Evolutionary conservation across 257 asterid genomes (phyloP).

Genomic region (Solanum bulbocastanum): DNA sequence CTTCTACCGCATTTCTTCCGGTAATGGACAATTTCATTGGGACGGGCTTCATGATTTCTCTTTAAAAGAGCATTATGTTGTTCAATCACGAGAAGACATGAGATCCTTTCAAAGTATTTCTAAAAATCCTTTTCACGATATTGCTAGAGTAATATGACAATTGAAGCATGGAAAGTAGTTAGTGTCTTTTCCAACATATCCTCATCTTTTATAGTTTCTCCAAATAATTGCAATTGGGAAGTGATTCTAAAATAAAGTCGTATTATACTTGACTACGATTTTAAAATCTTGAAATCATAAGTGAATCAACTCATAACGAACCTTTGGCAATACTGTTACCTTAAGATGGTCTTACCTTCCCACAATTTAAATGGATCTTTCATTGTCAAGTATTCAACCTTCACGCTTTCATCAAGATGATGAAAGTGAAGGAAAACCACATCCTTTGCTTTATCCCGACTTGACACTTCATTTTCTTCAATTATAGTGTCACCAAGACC

Average conservation of each 20-base stretch:
- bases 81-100: background rate
- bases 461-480: background rate
- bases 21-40: no score
- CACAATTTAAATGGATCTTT: background rate
- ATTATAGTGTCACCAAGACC: background rate
- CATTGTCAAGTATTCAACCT: background rate
- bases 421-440: background rate
- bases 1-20: no score
- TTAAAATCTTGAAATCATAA: background rate
- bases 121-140: no score
- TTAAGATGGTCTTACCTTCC: no score
- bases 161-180: background rate
- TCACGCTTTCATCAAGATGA: background rate
- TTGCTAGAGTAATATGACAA: background rate
- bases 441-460: background rate
- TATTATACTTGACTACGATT: background rate
- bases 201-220: background rate
- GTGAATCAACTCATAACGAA: background rate
- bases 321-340: background rate
- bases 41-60: background rate
- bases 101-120: background rate
- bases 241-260: background rate
- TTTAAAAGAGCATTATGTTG: background rate
- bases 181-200: background rate
- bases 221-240: background rate